phyloP scores from a whole-genome alignment of 2,329 filamentous ascomycete species.

The Polychaeton citri region DNA sequence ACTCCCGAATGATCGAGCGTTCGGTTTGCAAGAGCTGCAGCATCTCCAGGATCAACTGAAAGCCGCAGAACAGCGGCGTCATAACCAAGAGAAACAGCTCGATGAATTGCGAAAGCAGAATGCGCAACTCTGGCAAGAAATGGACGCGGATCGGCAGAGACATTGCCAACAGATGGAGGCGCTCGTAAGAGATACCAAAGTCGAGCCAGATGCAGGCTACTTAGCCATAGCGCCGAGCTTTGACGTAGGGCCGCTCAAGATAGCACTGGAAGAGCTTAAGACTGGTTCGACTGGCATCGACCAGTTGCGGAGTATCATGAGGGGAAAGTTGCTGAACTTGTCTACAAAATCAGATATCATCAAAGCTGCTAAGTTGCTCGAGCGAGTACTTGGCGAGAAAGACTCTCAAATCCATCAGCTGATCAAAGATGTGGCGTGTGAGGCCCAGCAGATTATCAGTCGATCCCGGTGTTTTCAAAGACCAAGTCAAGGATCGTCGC shows the following conservation, averaged over 20 bases:
- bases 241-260: background rate
- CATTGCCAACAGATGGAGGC: background rate
- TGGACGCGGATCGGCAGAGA: background rate
- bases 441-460: background rate
- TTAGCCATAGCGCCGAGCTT: background rate
- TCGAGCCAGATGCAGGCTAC: background rate
- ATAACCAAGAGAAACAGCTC: background rate
- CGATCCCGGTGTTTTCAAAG: too few species aligned
- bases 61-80: background rate
- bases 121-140: background rate
- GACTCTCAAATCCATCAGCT: background rate
- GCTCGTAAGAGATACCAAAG: background rate
- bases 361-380: background rate
- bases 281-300: background rate
- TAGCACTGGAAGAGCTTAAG: background rate
- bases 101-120: background rate
- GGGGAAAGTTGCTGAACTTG: background rate
- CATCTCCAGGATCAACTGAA: background rate
- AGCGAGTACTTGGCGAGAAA: background rate
- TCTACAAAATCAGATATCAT: background rate
- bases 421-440: background rate
- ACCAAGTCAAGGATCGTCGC: too few species aligned
- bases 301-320: background rate
- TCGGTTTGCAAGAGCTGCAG: background rate
- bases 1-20: too few species aligned